Evolutionary conservation across 2,329 filamentous ascomycete species (phyloP).

Genomic region (Bipolaris zeicola): DNA sequence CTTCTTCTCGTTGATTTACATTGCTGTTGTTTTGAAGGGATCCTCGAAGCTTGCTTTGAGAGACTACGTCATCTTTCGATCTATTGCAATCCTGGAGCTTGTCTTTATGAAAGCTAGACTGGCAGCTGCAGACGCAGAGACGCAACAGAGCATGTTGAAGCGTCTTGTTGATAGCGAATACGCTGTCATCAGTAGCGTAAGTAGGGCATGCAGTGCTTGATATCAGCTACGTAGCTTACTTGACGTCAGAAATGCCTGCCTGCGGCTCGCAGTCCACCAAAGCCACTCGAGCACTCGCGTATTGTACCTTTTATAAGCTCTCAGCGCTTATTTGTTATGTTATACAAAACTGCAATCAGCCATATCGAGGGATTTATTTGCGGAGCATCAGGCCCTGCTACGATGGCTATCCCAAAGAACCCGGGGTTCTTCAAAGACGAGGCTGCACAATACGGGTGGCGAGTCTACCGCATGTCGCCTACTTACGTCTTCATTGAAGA

Average conservation of each 20-base stretch:
- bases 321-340: neutral
- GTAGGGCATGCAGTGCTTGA: neutral
- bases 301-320: slow-evolving; percentile 4
- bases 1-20: slow-evolving; percentile 2
- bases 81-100: neutral
- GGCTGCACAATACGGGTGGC: too few relatives aligned
- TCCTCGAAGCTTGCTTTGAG: neutral
- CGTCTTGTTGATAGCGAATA: neutral
- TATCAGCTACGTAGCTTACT: neutral
- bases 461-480: too few relatives aligned
- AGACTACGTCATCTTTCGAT: neutral
- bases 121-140: neutral
- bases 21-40: slow-evolving; percentile 1
- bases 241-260: neutral
- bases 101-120: neutral
- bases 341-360: too few relatives aligned
- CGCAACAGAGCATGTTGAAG: neutral
- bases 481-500: neutral
- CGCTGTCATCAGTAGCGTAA: neutral
- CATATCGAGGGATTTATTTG: too few relatives aligned
- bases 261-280: neutral
- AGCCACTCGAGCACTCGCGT: neutral
- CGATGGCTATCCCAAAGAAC: too few relatives aligned
- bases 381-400: too few relatives aligned
- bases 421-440: too few relatives aligned